These are phyloP conservation scores for Medicago arabica DNA, from an alignment of 306 rosid genomes.

Conservation along the genomic window DNA sequence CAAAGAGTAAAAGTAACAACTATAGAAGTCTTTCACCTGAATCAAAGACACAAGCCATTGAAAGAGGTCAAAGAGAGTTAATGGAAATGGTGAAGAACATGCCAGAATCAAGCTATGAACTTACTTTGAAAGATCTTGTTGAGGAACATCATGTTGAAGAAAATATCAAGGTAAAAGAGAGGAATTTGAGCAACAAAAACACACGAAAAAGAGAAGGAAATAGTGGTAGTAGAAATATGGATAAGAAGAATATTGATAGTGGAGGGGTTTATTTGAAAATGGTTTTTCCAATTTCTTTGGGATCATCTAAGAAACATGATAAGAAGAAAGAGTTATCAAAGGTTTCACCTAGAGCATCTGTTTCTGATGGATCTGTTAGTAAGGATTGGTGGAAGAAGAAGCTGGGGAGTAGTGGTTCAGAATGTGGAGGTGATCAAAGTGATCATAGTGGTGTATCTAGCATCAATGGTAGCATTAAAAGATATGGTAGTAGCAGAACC, in stretches of 20 bases:
- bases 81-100: slow-evolving; percentile 89
- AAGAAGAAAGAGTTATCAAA: slow-evolving; percentile 50
- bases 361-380: slow-evolving; percentile 52
- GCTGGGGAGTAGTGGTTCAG: slow-evolving; percentile 39
- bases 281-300: slow-evolving; percentile 66
- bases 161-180: not conserved
- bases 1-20: slow-evolving; percentile 43
- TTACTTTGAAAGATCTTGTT: slow-evolving; percentile 80
- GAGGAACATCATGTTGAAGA: slow-evolving; percentile 35
- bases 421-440: not conserved
- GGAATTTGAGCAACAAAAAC: slow-evolving; percentile 32
- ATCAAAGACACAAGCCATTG: slow-evolving; percentile 71
- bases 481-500: slow-evolving; percentile 59
- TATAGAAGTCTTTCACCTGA: slow-evolving; percentile 66
- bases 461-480: slow-evolving; percentile 57
- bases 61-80: slow-evolving; percentile 80
- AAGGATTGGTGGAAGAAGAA: slow-evolving; percentile 87
- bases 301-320: slow-evolving; percentile 46
- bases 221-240: slow-evolving; percentile 33
- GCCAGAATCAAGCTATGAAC: slow-evolving; percentile 89
- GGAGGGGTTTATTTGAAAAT: slow-evolving; percentile 82
- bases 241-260: slow-evolving; percentile 46
- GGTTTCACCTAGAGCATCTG: slow-evolving; percentile 62
- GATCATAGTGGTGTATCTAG: slow-evolving; percentile 37
- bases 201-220: slow-evolving; percentile 35